Conservation (phyloP, 495 filamentous ascomycete genomes). For the Penicillium verhagenii region DNA sequence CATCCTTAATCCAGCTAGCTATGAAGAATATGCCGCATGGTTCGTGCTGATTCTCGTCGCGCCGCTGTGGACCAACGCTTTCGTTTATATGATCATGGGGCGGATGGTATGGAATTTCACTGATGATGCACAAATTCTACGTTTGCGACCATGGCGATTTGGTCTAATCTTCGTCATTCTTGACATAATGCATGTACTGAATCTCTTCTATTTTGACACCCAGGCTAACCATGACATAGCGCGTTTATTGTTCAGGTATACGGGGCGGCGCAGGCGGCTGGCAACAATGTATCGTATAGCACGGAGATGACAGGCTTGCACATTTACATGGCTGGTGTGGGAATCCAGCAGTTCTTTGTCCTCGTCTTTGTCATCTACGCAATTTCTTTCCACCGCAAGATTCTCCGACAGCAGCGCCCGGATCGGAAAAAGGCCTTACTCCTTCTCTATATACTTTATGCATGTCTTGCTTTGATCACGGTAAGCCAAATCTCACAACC, state of each 20-base stretch:
- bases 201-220: neutral
- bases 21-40: slow-evolving; percentile 21
- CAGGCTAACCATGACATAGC: slow-evolving; percentile 8
- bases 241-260: slow-evolving; percentile 21
- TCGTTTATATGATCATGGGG: slow-evolving; percentile 24
- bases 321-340: slow-evolving; percentile 54
- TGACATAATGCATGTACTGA: slow-evolving; percentile 12
- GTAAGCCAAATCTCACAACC: slow-evolving; percentile 26
- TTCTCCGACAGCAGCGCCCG: slow-evolving; percentile 5
- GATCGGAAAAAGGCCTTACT: slow-evolving; percentile 17
- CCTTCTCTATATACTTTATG: slow-evolving; percentile 43
- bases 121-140: slow-evolving; percentile 5
- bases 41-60: slow-evolving; percentile 31
- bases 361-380: slow-evolving; percentile 41
- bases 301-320: slow-evolving; percentile 38
- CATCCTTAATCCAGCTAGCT: slow-evolving; percentile 16
- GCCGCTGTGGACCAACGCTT: slow-evolving; percentile 20
- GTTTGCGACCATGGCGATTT: slow-evolving; percentile 10
- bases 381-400: slow-evolving; percentile 40
- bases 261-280: slow-evolving; percentile 10
- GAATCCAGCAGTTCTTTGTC: slow-evolving; percentile 50
- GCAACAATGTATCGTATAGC: slow-evolving; percentile 8
- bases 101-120: slow-evolving; percentile 22
- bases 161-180: slow-evolving; percentile 16
- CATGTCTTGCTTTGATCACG: slow-evolving; percentile 40